Percentiles rank a stretch among this genome's conserved stretches.
Evolutionary conservation across 208 protist genomes (phyloP).

Genomic region (Jaenimonas drosophilae): DNA sequence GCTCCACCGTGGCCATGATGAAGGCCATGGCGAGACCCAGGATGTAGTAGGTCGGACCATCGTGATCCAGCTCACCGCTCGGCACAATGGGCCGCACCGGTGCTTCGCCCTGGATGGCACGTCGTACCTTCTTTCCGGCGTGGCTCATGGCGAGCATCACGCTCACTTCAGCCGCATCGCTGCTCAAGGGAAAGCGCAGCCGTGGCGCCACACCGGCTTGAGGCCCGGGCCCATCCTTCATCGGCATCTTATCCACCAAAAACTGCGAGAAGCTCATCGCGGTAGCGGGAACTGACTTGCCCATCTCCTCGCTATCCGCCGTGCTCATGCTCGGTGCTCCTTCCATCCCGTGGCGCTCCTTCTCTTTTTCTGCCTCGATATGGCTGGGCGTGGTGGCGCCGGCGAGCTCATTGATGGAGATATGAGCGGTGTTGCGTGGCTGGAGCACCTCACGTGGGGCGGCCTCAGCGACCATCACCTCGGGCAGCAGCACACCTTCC

Average conservation of each 20-base stretch:
- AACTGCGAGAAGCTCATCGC: no score
- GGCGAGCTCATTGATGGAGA: background rate
- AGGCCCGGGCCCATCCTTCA: background rate
- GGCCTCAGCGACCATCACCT: slow-evolving; percentile 40
- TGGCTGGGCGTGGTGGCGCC: no score
- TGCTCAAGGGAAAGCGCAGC: slow-evolving; percentile 63
- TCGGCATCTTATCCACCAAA: background rate
- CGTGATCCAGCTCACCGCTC: background rate
- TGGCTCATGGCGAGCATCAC: slow-evolving; percentile 34
- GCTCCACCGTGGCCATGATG: slow-evolving; percentile 11
- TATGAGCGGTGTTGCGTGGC: background rate
- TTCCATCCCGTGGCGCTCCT: background rate
- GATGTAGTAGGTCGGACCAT: background rate
- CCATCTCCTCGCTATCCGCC: no score
- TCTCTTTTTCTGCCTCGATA: background rate
- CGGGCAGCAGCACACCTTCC: slow-evolving; percentile 62
- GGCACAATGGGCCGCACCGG: no score
- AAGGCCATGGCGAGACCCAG: background rate
- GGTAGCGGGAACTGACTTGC: no score
- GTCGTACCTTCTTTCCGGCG: slow-evolving; percentile 24
- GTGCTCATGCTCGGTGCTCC: background rate
- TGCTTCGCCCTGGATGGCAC: slow-evolving; percentile 19
- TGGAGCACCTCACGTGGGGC: slow-evolving; percentile 17
- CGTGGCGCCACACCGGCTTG: slow-evolving; percentile 36
- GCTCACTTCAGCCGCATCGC: slow-evolving; percentile 46